phyloP scores from a whole-genome alignment of 257 asterid genomes.

The Lycium ferocissimum region DNA sequence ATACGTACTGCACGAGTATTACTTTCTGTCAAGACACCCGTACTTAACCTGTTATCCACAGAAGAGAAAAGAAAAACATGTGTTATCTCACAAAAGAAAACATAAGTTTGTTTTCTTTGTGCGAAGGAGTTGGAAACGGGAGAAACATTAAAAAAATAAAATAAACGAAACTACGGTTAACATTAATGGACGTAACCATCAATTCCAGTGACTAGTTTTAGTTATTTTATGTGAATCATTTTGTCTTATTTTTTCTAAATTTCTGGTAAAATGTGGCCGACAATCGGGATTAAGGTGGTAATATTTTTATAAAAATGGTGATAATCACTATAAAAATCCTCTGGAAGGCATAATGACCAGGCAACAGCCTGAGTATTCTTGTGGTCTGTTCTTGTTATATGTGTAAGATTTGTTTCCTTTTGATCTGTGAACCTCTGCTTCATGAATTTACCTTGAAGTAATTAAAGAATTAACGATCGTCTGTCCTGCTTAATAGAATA shows the following conservation, averaged over 20 bases:
- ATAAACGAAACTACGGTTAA: too few relatives aligned
- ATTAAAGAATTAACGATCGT: neutral
- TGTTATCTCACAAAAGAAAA: neutral
- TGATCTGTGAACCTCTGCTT: neutral
- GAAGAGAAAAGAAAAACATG: neutral
- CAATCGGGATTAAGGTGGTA: constrained; percentile 1
- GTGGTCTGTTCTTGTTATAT: constrained; percentile 27
- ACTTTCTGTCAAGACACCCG: neutral
- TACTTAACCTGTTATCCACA: neutral
- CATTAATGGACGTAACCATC: too few relatives aligned
- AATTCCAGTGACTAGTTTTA: too few relatives aligned
- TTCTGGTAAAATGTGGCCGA: neutral
- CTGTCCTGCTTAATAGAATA: neutral
- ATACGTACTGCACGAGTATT: neutral
- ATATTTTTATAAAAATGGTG: neutral
- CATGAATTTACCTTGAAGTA: constrained; percentile 1
- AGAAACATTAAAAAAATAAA: neutral
- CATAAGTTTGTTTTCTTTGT: neutral
- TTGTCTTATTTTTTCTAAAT: neutral
- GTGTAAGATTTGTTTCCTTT: constrained; percentile 28
- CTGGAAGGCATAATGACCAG: constrained; percentile 11
- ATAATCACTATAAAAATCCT: constrained; percentile 26
- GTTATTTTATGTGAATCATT: too few relatives aligned
- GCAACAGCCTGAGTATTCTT: constrained; percentile 1
- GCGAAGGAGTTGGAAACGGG: too few relatives aligned